Conservation (phyloP, 768 basidiomycete genomes). For the Hypholoma sublateritium region DNA sequence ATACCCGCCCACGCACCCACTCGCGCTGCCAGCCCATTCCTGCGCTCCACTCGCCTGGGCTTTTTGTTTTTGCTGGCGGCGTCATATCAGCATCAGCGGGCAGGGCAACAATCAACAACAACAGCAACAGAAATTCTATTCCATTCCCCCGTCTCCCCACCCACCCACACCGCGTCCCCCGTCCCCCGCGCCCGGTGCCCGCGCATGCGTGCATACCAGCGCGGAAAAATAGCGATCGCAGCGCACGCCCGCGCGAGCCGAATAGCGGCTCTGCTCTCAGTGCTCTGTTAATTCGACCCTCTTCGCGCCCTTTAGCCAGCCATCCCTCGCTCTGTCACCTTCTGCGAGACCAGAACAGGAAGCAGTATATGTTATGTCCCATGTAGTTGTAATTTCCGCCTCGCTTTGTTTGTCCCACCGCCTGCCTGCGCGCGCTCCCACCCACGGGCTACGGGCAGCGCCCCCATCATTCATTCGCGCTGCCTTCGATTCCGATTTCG, state of each 20-base stretch:
- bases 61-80: not conserved
- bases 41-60: too few relatives aligned
- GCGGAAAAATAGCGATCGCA: not conserved
- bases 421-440: not conserved
- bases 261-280: not conserved
- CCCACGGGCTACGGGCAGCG: not conserved
- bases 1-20: too few relatives aligned
- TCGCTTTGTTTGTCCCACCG: not conserved
- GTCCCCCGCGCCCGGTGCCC: not conserved
- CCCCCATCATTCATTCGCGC: slow-evolving; percentile 2
- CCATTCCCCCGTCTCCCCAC: not conserved
- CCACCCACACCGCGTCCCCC: not conserved
- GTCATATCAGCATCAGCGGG: not conserved
- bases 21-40: too few relatives aligned
- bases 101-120: not conserved
- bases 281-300: too few relatives aligned
- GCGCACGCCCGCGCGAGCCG: not conserved
- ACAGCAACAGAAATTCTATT: not conserved
- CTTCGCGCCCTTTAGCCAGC: too few relatives aligned
- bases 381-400: slow-evolving; percentile 6
- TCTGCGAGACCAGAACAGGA: too few relatives aligned
- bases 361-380: not conserved
- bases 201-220: not conserved
- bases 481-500: not conserved
- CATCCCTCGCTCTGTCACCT: not conserved